Evolutionary conservation across 257 asterid genomes (phyloP).

Genomic region (Cinchona pubescens): DNA sequence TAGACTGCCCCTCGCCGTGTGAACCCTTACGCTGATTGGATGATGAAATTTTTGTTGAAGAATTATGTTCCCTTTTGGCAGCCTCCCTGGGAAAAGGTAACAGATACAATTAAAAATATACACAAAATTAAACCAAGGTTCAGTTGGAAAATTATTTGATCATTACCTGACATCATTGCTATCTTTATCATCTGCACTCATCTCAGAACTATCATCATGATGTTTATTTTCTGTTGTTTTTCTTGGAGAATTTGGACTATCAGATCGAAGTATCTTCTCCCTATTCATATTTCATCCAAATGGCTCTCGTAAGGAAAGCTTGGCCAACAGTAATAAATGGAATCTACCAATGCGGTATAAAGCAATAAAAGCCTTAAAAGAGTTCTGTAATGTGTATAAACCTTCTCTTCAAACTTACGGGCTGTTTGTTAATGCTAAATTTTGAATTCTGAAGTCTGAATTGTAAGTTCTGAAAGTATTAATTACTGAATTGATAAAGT

Average conservation of each 20-base stretch:
- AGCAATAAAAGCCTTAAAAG: background rate
- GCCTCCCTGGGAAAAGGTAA: conserved; percentile 35
- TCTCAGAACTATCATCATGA: conserved; percentile 44
- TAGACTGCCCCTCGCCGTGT: conserved; percentile 14
- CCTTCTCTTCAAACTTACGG: conserved; percentile 58
- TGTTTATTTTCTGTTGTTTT: conserved; percentile 37
- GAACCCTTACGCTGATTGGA: conserved; percentile 33
- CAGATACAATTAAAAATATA: background rate
- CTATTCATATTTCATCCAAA: conserved; percentile 27
- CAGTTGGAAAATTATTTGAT: background rate
- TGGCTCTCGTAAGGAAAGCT: conserved; percentile 42
- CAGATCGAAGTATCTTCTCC: conserved; percentile 35
- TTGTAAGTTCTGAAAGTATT: no score
- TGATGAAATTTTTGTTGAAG: conserved; percentile 34
- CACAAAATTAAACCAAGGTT: background rate
- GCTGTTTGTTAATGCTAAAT: no score
- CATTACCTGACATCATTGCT: conserved; percentile 39
- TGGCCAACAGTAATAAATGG: conserved; percentile 35
- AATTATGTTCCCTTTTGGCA: conserved; percentile 31
- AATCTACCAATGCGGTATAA: background rate
- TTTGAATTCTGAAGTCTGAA: no score
- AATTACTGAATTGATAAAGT: no score
- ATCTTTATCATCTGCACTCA: conserved; percentile 37
- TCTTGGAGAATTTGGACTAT: conserved; percentile 34
- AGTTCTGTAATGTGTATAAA: conserved; percentile 2